phyloP scores from a whole-genome alignment of 257 asterid species.

The Rubia yunnanensis region DNA sequence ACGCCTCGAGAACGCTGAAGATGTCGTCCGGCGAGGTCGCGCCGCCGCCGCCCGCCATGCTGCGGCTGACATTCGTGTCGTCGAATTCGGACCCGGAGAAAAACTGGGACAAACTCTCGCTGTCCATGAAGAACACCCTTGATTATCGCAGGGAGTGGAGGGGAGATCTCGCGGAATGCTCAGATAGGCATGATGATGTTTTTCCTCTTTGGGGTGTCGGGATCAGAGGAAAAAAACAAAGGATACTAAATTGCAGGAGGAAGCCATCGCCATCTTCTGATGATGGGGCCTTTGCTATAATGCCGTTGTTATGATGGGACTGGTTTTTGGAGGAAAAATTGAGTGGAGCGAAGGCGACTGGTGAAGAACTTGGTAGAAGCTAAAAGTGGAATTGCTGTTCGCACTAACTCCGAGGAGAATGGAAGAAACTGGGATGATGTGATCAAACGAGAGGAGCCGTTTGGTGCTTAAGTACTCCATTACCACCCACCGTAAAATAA shows the following conservation, averaged over 20 bases:
- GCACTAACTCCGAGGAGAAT: constrained; percentile 2
- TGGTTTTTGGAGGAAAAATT: no score
- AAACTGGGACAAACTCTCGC: constrained; percentile 29
- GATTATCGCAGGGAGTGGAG: background rate
- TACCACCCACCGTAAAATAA: background rate
- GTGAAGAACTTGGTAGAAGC: constrained; percentile 3
- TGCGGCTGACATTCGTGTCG: constrained; percentile 4
- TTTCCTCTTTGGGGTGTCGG: background rate
- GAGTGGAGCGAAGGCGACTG: background rate
- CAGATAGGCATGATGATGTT: constrained; percentile 5
- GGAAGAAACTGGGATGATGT: background rate
- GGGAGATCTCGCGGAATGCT: background rate
- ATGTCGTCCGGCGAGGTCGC: constrained; percentile 50
- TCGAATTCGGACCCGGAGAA: constrained; percentile 36
- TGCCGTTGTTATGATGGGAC: background rate
- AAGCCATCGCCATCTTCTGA: constrained; percentile 49
- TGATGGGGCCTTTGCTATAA: background rate
- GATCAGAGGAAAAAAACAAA: background rate
- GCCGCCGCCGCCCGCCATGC: background rate
- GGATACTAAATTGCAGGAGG: constrained; percentile 20
- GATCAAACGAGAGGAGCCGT: constrained; percentile 5
- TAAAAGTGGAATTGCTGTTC: background rate
- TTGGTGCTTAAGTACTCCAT: background rate
- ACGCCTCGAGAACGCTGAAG: constrained; percentile 58
- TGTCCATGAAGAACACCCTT: constrained; percentile 29